Percentiles rank a stretch among this genome's conserved stretches.
Conservation (phyloP, 2,329 filamentous ascomycete genomes). For the Biscogniauxia sp. region DNA sequence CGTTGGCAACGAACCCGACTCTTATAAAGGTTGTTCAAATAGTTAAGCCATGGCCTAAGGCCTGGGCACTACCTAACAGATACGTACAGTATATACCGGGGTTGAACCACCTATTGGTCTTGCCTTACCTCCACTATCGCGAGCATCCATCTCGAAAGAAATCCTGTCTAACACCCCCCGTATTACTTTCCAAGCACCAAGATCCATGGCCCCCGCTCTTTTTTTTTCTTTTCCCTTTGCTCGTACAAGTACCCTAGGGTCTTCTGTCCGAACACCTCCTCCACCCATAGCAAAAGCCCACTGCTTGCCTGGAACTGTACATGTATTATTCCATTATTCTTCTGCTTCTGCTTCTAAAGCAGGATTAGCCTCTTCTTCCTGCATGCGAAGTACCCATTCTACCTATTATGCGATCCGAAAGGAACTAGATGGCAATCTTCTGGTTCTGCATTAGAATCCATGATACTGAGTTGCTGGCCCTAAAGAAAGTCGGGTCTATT, state of each 20-base stretch:
- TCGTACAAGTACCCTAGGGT: neutral
- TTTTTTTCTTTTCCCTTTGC: neutral
- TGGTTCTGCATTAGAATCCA: neutral
- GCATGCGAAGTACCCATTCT: neutral
- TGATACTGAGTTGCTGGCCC: constrained; percentile 1
- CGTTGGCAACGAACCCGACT: neutral
- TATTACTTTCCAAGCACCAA: neutral
- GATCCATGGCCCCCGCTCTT: neutral
- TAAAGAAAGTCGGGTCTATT: constrained; percentile 1
- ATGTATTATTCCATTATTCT: neutral
- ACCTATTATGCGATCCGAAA: neutral
- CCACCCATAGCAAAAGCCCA: neutral
- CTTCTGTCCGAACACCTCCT: neutral
- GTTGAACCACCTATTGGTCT: neutral
- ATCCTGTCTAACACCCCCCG: neutral
- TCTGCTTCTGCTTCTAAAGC: neutral
- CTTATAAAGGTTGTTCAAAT: neutral
- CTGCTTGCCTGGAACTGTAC: neutral
- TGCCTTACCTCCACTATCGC: neutral
- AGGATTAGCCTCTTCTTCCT: neutral
- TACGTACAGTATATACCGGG: neutral
- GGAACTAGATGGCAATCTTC: neutral
- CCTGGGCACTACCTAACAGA: neutral
- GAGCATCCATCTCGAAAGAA: neutral
- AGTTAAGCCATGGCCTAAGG: neutral